Base-by-base conservation (phyloP, 2,329 filamentous ascomycete genomes). In the Phialophora chinensis region DNA sequence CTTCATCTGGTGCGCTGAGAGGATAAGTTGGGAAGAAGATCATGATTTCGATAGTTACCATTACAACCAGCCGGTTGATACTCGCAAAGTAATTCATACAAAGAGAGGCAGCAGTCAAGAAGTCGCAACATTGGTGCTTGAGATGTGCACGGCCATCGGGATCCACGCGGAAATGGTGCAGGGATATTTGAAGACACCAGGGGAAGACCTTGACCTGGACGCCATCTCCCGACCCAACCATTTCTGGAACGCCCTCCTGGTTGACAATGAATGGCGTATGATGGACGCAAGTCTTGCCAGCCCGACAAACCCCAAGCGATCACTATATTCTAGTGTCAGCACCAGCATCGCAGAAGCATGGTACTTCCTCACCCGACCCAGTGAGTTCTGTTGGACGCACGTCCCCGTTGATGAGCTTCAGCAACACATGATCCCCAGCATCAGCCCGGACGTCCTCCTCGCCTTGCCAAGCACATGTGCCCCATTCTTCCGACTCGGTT, bases 1-100 rank as follows among this genome's bases (percentile, higher is more conserved):
- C 69, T 99, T 98, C 75, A 97, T 91, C 1, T 99, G 94, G 94
- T 92, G 96, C 4, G 87, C 92, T n/a, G 95, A 99, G 76, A 93
- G 94, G 73, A 89, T 99, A 64, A 87, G 87, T 35, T 99, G 95
- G 95, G 95, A 99, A 61, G 94, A 97, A 73, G 93, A 96, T 71
- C 93, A 92, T 70, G 92, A 96, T 72, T 91, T 90, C n/a, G 85
- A 90, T 7, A 50, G 63, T 17, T 69, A 63, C 60, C 60, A 62
- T 14, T 66, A 66, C 58, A 57, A 64, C 27, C 59, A 58, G 49
- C 52, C 63, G 8, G 75, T 95, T 60, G 93, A 99, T 76, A 90
- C 93, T 2, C 86, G 91, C 62, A 87, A 91, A 55, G 91, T 97
- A 4, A 89, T 99, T 35, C 90, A 95, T 72, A 89, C 88, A 20